Evolutionary conservation across 192 early-diverging fungal genomes (phyloP), one percentile per base, ranked within the genome.

Genomic region (Backusella mclennaniae): DNA sequence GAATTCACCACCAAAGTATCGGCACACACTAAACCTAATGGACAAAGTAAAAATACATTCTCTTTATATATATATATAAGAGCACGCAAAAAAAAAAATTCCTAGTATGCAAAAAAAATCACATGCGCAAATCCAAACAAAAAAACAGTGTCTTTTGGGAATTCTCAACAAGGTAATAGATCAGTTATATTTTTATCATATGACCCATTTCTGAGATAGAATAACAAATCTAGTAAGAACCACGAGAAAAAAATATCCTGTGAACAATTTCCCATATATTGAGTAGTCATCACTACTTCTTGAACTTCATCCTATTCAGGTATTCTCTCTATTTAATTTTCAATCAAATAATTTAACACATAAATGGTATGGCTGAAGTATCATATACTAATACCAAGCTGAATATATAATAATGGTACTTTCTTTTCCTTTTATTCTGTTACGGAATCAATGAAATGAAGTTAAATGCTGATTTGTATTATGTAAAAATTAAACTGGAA

Each of bases 1-100:
- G 85, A 91, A 21, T 98, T 98, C 75, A 86, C 77, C 38, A 85
- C 87, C 21, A 73, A 83, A 59, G 83, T 86, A 14, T 73, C 76
- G 26, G 33, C 71, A 26, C 78, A 42, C 23, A 68, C 71, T 53
- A 33, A 72, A 53, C n/a, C 66, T 15, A 41, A 49, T 42, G 39
- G 26, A 63, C 59, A 67, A n/a, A 66, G 74, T 84, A 68, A 6
- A 31, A 26, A 26, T n/a, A n/a, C n/a, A n/a, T n/a, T n/a, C 26
- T 26, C 26, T 26, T 26, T 26, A 26, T 26, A 26, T 26, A 26
- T 26, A 26, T 26, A 26, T 26, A 26, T 26, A 0, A 26, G 26
- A 26, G 26, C 26, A 26, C 33, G 33, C 33, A 3, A 33, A 33
- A 33, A 33, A 33, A 33, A 3, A 33, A 33, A n/a, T n/a, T n/a